phyloP scores from a whole-genome alignment of 495 filamentous ascomycete genomes.

The Copromyces sp. region DNA sequence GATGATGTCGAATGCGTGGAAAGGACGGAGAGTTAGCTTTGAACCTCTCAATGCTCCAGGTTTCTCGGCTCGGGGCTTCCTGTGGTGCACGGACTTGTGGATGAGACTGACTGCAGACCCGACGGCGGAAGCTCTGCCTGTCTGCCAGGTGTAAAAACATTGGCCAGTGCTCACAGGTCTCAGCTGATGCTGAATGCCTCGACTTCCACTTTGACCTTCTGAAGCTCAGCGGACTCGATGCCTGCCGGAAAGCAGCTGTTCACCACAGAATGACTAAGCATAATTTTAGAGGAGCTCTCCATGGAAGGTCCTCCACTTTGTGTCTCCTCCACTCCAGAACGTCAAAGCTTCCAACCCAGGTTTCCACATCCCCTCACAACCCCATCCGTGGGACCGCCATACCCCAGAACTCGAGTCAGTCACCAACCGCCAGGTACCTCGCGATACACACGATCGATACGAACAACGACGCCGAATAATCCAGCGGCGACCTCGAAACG shows the following conservation, averaged over 20 bases:
- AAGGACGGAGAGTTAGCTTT: not conserved
- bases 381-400: not conserved
- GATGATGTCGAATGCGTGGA: conserved; percentile 1
- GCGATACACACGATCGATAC: not conserved
- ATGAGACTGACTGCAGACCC: not conserved
- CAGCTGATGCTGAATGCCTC: not conserved
- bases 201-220: not conserved
- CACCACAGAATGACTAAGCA: conserved; percentile 2
- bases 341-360: not conserved
- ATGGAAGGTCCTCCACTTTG: not conserved
- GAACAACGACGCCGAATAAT: not conserved
- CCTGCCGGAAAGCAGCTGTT: not conserved
- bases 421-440: not conserved
- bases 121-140: not conserved
- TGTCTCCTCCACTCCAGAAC: not conserved
- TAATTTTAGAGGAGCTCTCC: not conserved
- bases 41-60: not conserved
- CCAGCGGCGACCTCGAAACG: not conserved
- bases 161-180: not conserved
- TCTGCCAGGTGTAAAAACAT: not conserved
- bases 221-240: not conserved
- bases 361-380: conserved; percentile 1
- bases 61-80: not conserved
- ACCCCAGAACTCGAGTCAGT: not conserved
- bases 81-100: not conserved